A percentile compares a stretch with the other conserved stretches of the same genome.
Conservation (phyloP, 108 stramenopile species). For the Phaeodactylum tricornutum region DNA sequence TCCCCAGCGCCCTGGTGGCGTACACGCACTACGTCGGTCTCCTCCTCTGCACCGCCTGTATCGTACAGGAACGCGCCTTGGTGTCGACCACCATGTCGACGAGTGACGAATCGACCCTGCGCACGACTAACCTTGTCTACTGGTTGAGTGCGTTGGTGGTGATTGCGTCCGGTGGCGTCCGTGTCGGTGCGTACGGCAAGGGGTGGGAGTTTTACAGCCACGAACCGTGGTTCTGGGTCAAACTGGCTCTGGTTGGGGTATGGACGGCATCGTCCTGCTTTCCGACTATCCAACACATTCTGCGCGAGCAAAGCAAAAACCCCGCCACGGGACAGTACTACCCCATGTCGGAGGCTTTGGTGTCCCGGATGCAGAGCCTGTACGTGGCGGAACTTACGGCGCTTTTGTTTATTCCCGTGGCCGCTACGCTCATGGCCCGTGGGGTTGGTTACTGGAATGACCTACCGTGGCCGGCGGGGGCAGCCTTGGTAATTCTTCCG, state of each 20-base stretch:
- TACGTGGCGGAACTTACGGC: constrained; percentile 43
- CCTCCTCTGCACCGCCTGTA: constrained; percentile 33
- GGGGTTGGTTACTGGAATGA: constrained; percentile 31
- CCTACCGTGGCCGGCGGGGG: constrained; percentile 37
- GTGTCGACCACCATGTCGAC: constrained; percentile 52
- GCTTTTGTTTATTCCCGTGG: constrained; percentile 33
- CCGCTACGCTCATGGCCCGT: constrained; percentile 48
- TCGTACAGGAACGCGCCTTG: constrained; percentile 52
- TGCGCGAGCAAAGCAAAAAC: constrained; percentile 30
- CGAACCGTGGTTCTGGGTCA: constrained; percentile 80
- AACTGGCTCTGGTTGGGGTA: constrained; percentile 50
- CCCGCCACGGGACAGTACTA: constrained; percentile 32
- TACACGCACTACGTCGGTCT: constrained; percentile 64
- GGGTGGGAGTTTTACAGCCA: constrained; percentile 68
- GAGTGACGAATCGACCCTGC: constrained; percentile 45
- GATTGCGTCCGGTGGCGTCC: constrained; percentile 46
- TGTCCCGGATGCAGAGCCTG: constrained; percentile 25
- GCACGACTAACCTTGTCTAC: constrained; percentile 40
- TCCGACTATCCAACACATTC: constrained; percentile 29
- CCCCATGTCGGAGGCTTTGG: constrained; percentile 32
- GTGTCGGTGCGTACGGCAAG: constrained; percentile 51
- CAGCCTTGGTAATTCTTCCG: constrained; percentile 21
- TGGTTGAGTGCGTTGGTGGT: constrained; percentile 37
- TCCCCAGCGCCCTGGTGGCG: constrained; percentile 51
- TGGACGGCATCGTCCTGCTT: constrained; percentile 26